Conservation (phyloP, 306 rosid species). For the Gynostemma pentaphyllum region DNA sequence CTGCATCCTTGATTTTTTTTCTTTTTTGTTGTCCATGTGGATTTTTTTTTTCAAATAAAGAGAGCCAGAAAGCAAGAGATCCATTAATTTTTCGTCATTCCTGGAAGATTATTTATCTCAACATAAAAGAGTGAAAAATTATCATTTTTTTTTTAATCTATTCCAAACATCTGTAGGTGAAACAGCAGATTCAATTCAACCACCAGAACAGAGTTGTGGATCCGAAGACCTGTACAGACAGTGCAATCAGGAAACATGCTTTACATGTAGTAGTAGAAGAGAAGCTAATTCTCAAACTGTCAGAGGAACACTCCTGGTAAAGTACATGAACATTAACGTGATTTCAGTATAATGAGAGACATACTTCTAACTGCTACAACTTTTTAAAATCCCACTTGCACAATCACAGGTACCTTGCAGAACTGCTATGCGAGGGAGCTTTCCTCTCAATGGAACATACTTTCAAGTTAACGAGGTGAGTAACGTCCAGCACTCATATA, state of each 20-base stretch:
- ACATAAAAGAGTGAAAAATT: not conserved
- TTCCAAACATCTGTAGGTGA: constrained; percentile 41
- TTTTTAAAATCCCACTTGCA: not conserved
- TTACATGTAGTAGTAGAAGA: constrained; percentile 57
- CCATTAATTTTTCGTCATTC: not conserved
- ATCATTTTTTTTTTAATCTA: not conserved
- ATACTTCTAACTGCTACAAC: not conserved
- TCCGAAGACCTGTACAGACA: constrained; percentile 34
- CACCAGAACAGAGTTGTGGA: constrained; percentile 53
- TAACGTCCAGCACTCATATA: not conserved
- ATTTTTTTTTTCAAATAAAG: too few relatives aligned
- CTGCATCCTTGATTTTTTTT: not conserved
- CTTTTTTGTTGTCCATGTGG: too few relatives aligned
- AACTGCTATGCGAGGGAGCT: constrained; percentile 90
- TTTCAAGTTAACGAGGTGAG: constrained; percentile 89
- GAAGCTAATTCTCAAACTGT: constrained; percentile 69
- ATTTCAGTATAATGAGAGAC: not conserved
- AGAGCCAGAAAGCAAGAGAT: not conserved
- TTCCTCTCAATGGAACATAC: constrained; percentile 88
- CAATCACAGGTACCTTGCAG: constrained; percentile 66
- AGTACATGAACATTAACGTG: not conserved
- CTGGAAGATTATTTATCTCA: not conserved
- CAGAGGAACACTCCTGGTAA: constrained; percentile 80
- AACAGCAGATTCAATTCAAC: constrained; percentile 55
- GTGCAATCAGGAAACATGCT: constrained; percentile 57